Evolutionary conservation across 2,329 filamentous ascomycete species (phyloP), one percentile per base, ranked within the genome.

Genomic region (Pseudophaeomoniella oleicola): DNA sequence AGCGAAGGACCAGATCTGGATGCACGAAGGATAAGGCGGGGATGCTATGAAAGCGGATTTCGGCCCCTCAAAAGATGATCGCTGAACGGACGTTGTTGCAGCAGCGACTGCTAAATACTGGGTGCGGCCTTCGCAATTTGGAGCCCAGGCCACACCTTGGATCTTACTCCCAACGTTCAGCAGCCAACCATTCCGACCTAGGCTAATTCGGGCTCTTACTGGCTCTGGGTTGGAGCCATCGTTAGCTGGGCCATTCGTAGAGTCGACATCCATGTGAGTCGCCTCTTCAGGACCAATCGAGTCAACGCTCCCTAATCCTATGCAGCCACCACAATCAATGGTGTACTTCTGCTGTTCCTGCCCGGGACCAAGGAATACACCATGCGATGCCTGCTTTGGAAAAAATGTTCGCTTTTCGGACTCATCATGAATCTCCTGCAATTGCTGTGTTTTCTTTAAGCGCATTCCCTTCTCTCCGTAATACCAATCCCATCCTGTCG

Each of bases 1-100:
- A 27, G 57, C 54, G 44, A 78, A 71, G 4, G 64, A 57, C 73
- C 73, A 78, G 4, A 78, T 64, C 42, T 77, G 72, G 19, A 78
- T 60, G 2, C 62, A 63, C 11, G 64, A 61, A 12, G 65, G 60
- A 41, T 63, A 66, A 12, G 62, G 54, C 4, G 56, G 50, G 3
- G 66, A 65, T 6, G 69, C 58, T 12, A 58, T 58, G 47, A 74
- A 75, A 3, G 71, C 62, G 13, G 67, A 63, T 5, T 63, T 56
- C 44, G 43, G 50, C 30, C 46, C 39, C n/a, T 45, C 42, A 30
- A 54, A 48, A 12, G 42, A 31, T 36, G 45, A 40, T 38, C 59
- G 58, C 40, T 64, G 57, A 18, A 53, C 48, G 9, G 56, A 47
- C 5, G 53, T 49, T 15, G 59, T 54, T n/a, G 54, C 53, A 11